phyloP scores from a whole-genome alignment of 768 basidiomycete genomes.

The Tubosaeta sp. region DNA sequence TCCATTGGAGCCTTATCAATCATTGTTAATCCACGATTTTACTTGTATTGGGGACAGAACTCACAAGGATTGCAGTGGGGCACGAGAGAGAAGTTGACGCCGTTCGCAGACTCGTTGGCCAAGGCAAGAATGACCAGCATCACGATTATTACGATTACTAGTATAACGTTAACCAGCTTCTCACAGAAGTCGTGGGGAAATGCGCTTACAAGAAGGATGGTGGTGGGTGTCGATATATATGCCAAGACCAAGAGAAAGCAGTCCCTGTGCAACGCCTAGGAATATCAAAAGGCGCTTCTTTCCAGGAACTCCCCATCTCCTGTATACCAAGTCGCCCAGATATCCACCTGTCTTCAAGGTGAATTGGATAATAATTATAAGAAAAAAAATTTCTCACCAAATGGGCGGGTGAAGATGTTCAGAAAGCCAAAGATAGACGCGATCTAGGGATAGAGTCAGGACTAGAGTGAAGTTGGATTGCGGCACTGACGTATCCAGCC shows the following conservation, averaged over 20 bases:
- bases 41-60: constrained; percentile 4
- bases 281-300: constrained; percentile 47
- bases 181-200: neutral
- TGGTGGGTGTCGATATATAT: constrained; percentile 34
- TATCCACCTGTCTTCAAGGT: constrained; percentile 34
- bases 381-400: constrained; percentile 21
- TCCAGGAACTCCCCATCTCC: constrained; percentile 36
- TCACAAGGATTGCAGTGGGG: constrained; percentile 46
- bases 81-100: constrained; percentile 47
- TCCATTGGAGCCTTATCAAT: constrained; percentile 26
- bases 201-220: constrained; percentile 17
- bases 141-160: constrained; percentile 34
- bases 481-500: constrained; percentile 47
- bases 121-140: constrained; percentile 38
- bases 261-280: constrained; percentile 44
- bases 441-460: constrained; percentile 12
- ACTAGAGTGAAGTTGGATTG: constrained; percentile 14
- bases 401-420: constrained; percentile 47
- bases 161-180: neutral
- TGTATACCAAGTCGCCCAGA: constrained; percentile 44
- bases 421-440: constrained; percentile 41
- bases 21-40: neutral
- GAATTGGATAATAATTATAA: neutral
- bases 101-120: constrained; percentile 43
- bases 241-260: constrained; percentile 42